Conservation (phyloP, 2,329 filamentous ascomycete species). For the Fusarium proliferatum region DNA sequence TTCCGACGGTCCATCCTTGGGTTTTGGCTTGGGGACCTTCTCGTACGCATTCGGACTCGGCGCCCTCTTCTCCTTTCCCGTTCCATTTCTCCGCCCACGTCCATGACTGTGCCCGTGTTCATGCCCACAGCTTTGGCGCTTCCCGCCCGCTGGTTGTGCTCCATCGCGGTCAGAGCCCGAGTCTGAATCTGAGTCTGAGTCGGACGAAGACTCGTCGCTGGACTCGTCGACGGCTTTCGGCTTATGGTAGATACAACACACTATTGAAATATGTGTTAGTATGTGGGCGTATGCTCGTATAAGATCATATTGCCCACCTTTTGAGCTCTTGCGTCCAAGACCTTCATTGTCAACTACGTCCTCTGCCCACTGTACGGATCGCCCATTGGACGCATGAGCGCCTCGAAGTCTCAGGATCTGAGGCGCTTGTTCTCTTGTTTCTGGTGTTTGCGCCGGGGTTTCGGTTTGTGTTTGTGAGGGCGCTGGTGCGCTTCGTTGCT, state of each 20-base stretch:
- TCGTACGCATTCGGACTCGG: conserved; percentile 87
- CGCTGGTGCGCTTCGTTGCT: conserved; percentile 44
- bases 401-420: conserved; percentile 65
- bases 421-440: conserved; percentile 47
- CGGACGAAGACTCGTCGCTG: conserved; percentile 73
- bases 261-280: conserved; percentile 56
- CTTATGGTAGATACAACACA: conserved; percentile 99
- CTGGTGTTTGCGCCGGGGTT: conserved; percentile 42
- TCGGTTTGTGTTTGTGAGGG: conserved; percentile 51
- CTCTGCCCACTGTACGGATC: conserved; percentile 90
- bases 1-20: conserved; percentile 45
- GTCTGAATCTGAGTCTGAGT: conserved; percentile 67
- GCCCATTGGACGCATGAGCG: conserved; percentile 56
- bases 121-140: conserved; percentile 56
- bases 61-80: conserved; percentile 54
- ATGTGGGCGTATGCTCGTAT: not conserved
- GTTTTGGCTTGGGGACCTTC: conserved; percentile 68
- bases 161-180: conserved; percentile 47
- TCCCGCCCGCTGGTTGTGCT: conserved; percentile 47
- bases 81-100: conserved; percentile 47
- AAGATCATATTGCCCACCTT: conserved; percentile 69
- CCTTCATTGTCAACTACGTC: conserved; percentile 96
- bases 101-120: conserved; percentile 50
- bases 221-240: conserved; percentile 85
- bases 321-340: conserved; percentile 91